Base-by-base conservation (phyloP, 768 basidiomycete genomes). In the Mycena olivaceomarginata region DNA sequence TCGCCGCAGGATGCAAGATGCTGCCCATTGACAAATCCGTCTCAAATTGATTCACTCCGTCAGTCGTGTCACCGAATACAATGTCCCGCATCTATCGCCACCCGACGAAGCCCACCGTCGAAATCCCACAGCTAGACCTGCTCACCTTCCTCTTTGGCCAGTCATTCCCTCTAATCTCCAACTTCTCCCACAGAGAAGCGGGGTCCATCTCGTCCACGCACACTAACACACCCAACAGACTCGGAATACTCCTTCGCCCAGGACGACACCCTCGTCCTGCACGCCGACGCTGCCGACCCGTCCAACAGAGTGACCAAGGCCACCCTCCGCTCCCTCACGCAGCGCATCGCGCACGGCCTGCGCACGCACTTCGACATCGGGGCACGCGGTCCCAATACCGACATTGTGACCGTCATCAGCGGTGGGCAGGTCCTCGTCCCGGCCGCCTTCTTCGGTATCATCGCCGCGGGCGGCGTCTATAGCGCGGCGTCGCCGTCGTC, bases 81-180 rank as follows among this genome's bases (percentile, higher is more conserved):
- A 70, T 70, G 68, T 70, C 68, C 68, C 68, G 68, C 68, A 70
- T 70, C 68, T 70, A 70, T 70, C 68, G 68, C 57, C 68, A 70
- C 68, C 68, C 68, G 68, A 70, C 68, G 43, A 70, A 59, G 41
- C 68, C 68, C 68, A 70, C 68, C 68, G 68, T 70, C 68, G 68
- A 70, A 57, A 72, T 72, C 70, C 70, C 70, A 41, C 60, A 72
- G 70, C 57, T 72, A 63, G 70, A 72, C 70, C 70, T 72, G 48
- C 60, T 72, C 39, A 64, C 70, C 48, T 72, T 72, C 48, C 70
- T 72, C 70, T 72, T 72, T 64, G 70, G 70, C 68, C 43, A 70
- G 68, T 70, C 57, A 70, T 70, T 70, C 68, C 68, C 68, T 69
- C 56, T 70, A 59, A 70, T 60, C 68, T 70, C 68, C 40, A 69